Conservation (phyloP, 2,329 filamentous ascomycete genomes). For the Graphilbum sp. region DNA sequence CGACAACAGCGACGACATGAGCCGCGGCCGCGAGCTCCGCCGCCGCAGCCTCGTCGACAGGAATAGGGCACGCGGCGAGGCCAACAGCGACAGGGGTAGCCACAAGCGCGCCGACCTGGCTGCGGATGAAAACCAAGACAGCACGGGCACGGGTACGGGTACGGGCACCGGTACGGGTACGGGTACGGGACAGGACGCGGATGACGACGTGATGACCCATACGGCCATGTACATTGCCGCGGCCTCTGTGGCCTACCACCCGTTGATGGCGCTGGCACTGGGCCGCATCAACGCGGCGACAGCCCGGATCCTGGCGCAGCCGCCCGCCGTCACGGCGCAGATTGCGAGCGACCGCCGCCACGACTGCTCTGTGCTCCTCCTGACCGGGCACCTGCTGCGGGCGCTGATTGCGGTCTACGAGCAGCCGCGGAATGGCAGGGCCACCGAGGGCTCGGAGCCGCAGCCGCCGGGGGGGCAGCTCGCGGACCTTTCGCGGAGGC, state of each 20-base stretch:
- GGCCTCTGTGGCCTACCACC: conserved; percentile 9
- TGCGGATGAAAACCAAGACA: too few species aligned
- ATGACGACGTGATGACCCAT: conserved; percentile 9
- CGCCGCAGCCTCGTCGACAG: too few species aligned
- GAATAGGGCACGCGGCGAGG: too few species aligned
- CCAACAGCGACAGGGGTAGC: too few species aligned
- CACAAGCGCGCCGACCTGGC: too few species aligned
- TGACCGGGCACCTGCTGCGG: conserved; percentile 11
- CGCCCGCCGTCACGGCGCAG: conserved; percentile 23
- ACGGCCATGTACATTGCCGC: conserved; percentile 14
- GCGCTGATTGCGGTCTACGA: conserved; percentile 12
- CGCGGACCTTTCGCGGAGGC: not conserved
- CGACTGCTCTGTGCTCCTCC: conserved; percentile 7
- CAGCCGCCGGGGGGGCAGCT: not conserved
- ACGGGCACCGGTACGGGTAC: too few species aligned
- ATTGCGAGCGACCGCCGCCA: not conserved
- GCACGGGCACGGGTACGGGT: too few species aligned
- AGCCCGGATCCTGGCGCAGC: conserved; percentile 36
- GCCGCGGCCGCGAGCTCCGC: too few species aligned
- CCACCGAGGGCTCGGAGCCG: not conserved
- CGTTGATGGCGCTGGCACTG: conserved; percentile 18
- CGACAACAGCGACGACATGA: too few species aligned
- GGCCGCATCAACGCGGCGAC: conserved; percentile 16
- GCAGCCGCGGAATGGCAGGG: conserved; percentile 7
- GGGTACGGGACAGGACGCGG: conserved; percentile 1